A percentile compares a stretch with the other conserved stretches of the same genome.
phyloP scores from a whole-genome alignment of 1,284 basidiomycete genomes.

The Hymenochaete sp. region DNA sequence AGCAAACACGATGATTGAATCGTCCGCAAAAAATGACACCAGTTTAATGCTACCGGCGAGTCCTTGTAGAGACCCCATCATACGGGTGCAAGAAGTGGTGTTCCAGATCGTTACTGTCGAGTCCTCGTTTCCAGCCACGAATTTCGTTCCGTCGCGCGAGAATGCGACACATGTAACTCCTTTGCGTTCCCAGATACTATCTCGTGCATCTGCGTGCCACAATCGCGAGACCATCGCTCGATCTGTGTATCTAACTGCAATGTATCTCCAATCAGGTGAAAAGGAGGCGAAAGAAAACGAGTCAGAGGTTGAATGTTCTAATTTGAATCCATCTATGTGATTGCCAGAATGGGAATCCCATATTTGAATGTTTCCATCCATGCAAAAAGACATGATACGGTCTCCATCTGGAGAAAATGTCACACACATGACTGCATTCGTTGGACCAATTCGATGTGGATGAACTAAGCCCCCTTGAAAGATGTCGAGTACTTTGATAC shows the following conservation, averaged over 20 bases:
- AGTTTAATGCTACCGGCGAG: slow-evolving; percentile 7
- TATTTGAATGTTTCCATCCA: background rate
- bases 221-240: no score
- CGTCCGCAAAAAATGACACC: slow-evolving; percentile 17
- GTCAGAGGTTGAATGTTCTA: no score
- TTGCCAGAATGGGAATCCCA: no score
- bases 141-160: background rate
- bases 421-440: background rate
- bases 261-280: no score
- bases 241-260: no score
- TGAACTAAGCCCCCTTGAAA: no score
- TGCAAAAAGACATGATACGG: slow-evolving; percentile 16
- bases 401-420: slow-evolving; percentile 15
- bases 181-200: background rate
- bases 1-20: slow-evolving; percentile 14
- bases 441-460: background rate
- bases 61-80: slow-evolving; percentile 12
- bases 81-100: no score
- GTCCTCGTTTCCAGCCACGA: background rate
- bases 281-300: no score
- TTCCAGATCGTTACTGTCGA: background rate
- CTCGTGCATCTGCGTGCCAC: no score
- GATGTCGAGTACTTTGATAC: no score
- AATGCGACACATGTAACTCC: background rate
- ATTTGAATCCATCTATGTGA: no score